A percentile compares a stretch with the other conserved stretches of the same genome.
Conservation (phyloP, 2,329 filamentous ascomycete genomes). For the Nigrograna mackinnonii region DNA sequence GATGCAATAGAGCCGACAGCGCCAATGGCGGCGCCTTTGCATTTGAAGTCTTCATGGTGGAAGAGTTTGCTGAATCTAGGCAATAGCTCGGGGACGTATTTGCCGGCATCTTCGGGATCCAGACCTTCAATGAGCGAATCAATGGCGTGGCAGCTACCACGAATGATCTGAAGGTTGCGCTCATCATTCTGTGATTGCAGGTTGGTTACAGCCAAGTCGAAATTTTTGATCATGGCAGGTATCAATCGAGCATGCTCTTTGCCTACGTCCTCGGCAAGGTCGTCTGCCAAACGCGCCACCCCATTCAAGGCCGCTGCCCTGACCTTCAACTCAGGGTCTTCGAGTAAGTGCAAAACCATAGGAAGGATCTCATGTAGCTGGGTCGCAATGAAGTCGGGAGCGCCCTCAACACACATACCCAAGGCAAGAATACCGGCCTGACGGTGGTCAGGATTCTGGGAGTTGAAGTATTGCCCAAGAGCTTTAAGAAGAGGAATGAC, state of each 20-base stretch:
- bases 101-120: slow-evolving; percentile 77
- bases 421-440: slow-evolving; percentile 90
- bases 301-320: slow-evolving; percentile 86
- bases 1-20: slow-evolving; percentile 90
- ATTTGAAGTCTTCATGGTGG: slow-evolving; percentile 80
- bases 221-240: slow-evolving; percentile 82
- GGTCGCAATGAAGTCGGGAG: slow-evolving; percentile 94
- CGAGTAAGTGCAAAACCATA: slow-evolving; percentile 77
- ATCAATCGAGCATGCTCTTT: slow-evolving; percentile 85
- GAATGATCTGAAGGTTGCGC: slow-evolving; percentile 82
- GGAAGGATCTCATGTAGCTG: slow-evolving; percentile 88
- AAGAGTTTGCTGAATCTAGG: slow-evolving; percentile 84
- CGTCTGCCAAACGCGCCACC: slow-evolving; percentile 87
- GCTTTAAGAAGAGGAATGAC: slow-evolving; percentile 89
- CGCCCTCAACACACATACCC: slow-evolving; percentile 93
- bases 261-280: slow-evolving; percentile 87
- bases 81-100: slow-evolving; percentile 82
- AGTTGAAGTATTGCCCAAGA: slow-evolving; percentile 79
- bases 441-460: slow-evolving; percentile 74
- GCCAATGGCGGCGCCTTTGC: slow-evolving; percentile 87
- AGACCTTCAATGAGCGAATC: slow-evolving; percentile 89
- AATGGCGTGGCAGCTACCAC: slow-evolving; percentile 85
- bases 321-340: slow-evolving; percentile 82
- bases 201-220: slow-evolving; percentile 76
- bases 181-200: slow-evolving; percentile 67